A percentile compares a stretch with the other conserved stretches of the same genome.
Evolutionary conservation across 2,329 filamentous ascomycete genomes (phyloP).

Genomic region (Alternaria alternata): DNA sequence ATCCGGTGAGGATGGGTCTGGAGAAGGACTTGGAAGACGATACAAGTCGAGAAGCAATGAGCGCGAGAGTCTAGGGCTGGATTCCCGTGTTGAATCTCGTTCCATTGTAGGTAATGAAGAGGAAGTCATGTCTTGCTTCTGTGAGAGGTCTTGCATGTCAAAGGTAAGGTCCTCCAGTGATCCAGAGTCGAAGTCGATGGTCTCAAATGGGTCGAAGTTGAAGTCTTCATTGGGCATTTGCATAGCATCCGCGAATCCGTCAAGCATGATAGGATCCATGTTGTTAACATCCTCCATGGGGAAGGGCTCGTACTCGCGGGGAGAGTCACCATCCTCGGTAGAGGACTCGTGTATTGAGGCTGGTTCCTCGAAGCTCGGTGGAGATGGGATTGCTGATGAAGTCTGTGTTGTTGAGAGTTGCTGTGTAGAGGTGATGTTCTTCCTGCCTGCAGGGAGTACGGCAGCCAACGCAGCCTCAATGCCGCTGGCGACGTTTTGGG

Average conservation of each 20-base stretch:
- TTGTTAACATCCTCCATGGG: constrained; percentile 34
- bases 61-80: constrained; percentile 44
- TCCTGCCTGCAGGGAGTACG: constrained; percentile 44
- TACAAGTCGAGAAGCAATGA: constrained; percentile 53
- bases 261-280: constrained; percentile 37
- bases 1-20: constrained; percentile 45
- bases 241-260: constrained; percentile 33
- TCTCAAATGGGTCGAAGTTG: constrained; percentile 36
- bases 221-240: constrained; percentile 36
- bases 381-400: constrained; percentile 29
- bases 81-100: constrained; percentile 28
- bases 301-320: constrained; percentile 35
- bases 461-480: constrained; percentile 48
- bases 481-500: constrained; percentile 43
- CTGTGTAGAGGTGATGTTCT: constrained; percentile 23
- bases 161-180: constrained; percentile 31
- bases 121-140: constrained; percentile 26
- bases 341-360: constrained; percentile 31
- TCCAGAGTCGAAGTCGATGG: constrained; percentile 37
- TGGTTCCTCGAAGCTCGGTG: constrained; percentile 31
- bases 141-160: constrained; percentile 29
- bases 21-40: constrained; percentile 46
- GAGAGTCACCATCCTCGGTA: constrained; percentile 37
- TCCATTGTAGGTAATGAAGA: constrained; percentile 22
- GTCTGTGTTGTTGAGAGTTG: constrained; percentile 21